These are phyloP conservation scores for Boletus barrowsii DNA, from an alignment of 768 basidiomycete genomes.

Conservation along the genomic window DNA sequence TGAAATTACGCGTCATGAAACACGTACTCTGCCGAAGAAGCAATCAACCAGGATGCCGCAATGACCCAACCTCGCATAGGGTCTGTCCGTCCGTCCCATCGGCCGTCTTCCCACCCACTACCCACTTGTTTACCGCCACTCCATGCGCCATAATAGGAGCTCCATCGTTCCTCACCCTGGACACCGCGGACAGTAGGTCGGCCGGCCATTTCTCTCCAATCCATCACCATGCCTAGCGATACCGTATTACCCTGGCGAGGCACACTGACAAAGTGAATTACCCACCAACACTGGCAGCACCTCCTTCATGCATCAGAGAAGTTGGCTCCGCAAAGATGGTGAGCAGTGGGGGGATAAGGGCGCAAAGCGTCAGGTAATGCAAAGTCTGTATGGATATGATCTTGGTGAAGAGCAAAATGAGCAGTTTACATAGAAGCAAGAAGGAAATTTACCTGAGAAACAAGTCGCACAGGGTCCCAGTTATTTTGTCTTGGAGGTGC, in stretches of 20 bases:
- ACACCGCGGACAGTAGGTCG: slow-evolving; percentile 68
- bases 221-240: slow-evolving; percentile 80
- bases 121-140: slow-evolving; percentile 76
- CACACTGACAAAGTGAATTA: slow-evolving; percentile 2
- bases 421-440: neutral
- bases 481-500: slow-evolving; percentile 44
- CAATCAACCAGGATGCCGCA: slow-evolving; percentile 79
- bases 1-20: neutral
- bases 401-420: slow-evolving; percentile 49
- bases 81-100: slow-evolving; percentile 71
- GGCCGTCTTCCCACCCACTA: slow-evolving; percentile 42
- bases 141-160: slow-evolving; percentile 71
- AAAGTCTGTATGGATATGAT: slow-evolving; percentile 91
- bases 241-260: slow-evolving; percentile 1
- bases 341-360: slow-evolving; percentile 81
- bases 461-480: slow-evolving; percentile 88
- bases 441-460: slow-evolving; percentile 65
- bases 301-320: slow-evolving; percentile 71
- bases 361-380: slow-evolving; percentile 86
- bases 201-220: slow-evolving; percentile 96
- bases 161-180: slow-evolving; percentile 64
- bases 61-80: slow-evolving; percentile 88
- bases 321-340: slow-evolving; percentile 68
- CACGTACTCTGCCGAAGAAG: slow-evolving; percentile 83
- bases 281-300: slow-evolving; percentile 75